Evolutionary conservation across 495 filamentous ascomycete genomes (phyloP).

Genomic region (Penicillium crystallinum): DNA sequence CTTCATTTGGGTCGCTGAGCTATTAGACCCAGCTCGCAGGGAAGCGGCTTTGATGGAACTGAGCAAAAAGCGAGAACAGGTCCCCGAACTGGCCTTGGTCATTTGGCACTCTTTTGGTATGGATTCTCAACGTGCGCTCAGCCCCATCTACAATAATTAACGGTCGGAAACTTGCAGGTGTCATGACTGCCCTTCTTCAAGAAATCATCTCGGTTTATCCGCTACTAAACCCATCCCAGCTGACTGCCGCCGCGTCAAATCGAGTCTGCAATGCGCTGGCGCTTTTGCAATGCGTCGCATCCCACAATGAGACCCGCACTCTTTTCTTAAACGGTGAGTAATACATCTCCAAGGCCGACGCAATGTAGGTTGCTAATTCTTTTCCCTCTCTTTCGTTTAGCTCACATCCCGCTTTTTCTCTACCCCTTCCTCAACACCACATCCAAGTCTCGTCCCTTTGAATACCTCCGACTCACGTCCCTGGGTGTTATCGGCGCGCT

Average conservation of each 20-base stretch:
- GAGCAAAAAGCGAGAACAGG: conserved; percentile 98
- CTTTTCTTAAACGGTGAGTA: conserved; percentile 83
- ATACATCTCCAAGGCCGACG: not conserved
- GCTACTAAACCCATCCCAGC: conserved; percentile 89
- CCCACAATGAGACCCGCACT: conserved; percentile 90
- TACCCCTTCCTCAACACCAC: conserved; percentile 99
- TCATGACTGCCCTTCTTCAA: conserved; percentile 95
- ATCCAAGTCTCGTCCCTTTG: conserved; percentile 95
- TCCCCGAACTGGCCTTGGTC: conserved; percentile 92
- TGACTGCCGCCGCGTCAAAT: conserved; percentile 95
- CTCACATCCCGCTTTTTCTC: conserved; percentile 97
- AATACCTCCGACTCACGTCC: conserved; percentile 95
- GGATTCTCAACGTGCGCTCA: conserved; percentile 21
- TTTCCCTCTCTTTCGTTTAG: conserved; percentile 38
- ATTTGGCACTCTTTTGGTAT: conserved; percentile 98
- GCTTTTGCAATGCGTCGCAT: conserved; percentile 94
- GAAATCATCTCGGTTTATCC: conserved; percentile 99
- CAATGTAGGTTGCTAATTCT: conserved; percentile 4
- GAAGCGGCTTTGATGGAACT: conserved; percentile 92
- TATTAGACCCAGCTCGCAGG: conserved; percentile 79
- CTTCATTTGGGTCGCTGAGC: conserved; percentile 86
- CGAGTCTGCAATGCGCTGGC: conserved; percentile 96
- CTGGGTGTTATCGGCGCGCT: conserved; percentile 97
- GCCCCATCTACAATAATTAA: conserved; percentile 21
- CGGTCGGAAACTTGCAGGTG: conserved; percentile 54